A percentile compares a stretch with the other conserved stretches of the same genome.
Conservation (phyloP, 768 basidiomycete genomes). For the Calvatia gigantea region DNA sequence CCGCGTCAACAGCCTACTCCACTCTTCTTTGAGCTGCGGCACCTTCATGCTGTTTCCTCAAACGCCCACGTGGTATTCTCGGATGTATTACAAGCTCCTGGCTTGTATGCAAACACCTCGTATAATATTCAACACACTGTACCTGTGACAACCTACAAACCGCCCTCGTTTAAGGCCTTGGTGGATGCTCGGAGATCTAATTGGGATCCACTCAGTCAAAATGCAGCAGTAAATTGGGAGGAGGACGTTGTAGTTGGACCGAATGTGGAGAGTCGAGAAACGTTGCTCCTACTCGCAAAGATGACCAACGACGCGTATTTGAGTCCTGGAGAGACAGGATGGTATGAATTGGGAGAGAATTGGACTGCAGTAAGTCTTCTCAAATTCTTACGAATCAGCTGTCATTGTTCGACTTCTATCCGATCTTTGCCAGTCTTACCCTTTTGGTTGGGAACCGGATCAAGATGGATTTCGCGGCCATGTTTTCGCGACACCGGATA, state of each 20-base stretch:
- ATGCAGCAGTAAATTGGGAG: conserved; percentile 57
- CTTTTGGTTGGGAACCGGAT: conserved; percentile 91
- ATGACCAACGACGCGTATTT: conserved; percentile 95
- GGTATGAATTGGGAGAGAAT: conserved; percentile 70
- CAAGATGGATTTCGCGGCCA: conserved; percentile 88
- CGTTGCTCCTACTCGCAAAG: conserved; percentile 82
- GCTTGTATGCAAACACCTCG: conserved; percentile 16
- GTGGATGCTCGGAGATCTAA: conserved; percentile 19
- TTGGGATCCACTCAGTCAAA: conserved; percentile 44
- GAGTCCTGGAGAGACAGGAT: conserved; percentile 52
- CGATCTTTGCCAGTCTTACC: conserved; percentile 49
- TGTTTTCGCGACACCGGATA: conserved; percentile 82
- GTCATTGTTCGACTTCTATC: background rate
- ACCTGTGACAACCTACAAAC: conserved; percentile 30
- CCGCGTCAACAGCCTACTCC: conserved; percentile 10
- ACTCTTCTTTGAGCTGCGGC: conserved; percentile 55
- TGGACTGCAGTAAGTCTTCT: conserved; percentile 55
- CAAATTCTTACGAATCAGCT: conserved; percentile 1
- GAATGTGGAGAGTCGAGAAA: conserved; percentile 71
- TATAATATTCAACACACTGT: conserved; percentile 29
- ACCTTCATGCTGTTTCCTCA: conserved; percentile 53
- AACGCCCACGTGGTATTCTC: conserved; percentile 52
- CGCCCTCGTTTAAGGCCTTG: conserved; percentile 44
- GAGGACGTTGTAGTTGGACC: conserved; percentile 72
- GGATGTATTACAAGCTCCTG: conserved; percentile 28